Base-by-base conservation (phyloP, 2,329 filamentous ascomycete species). In the Colletotrichum lupini region DNA sequence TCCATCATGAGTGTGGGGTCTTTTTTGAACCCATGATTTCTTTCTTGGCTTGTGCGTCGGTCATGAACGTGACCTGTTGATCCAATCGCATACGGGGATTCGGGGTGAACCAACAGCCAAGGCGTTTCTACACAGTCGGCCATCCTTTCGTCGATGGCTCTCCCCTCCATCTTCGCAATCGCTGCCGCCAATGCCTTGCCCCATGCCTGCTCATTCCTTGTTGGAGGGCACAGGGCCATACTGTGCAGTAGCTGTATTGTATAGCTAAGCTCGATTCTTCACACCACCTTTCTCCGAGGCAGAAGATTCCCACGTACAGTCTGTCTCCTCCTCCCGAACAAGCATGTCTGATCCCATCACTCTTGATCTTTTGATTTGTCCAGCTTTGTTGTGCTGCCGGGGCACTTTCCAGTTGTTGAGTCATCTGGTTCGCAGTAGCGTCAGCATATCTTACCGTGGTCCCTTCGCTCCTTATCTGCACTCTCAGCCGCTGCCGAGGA, bases 1-100 rank as follows among this genome's bases (percentile, higher is more conserved):
- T 46, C 42, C 59, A 53, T 69, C 30, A 16, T 32, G 37, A 67
- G 52, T 56, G 72, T 60, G 72, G 67, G 53, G 46, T 66, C 52
- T 11, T 6, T 58, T 64, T 58, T 65, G 57, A 75, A 69, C 59
- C 74, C 74, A 75, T 75, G 68, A 75, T 75, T 67, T 66, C 49
- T 55, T 70, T 53, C 46, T 22, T 52, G 69, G 61, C 69, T 42
- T 63, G 60, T 70, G 69, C 65, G 49, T 61, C 65, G 8, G 55
- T 52, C 66, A 32, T 63, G 56, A 70, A 53, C 65, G 61, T 52
- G 53, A 68, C 57, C 24, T 22, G n/a, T 19, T n/a, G 22, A 28
- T 16, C 73, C 73, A 75, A 75, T 73, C 66, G 53, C 58, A 55
- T 46, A 61, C 22, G 53, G 32, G 30, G 42, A n/a, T 52, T 62